phyloP scores from a whole-genome alignment of 2,329 filamentous ascomycete species.

The Alternaria conjuncta region DNA sequence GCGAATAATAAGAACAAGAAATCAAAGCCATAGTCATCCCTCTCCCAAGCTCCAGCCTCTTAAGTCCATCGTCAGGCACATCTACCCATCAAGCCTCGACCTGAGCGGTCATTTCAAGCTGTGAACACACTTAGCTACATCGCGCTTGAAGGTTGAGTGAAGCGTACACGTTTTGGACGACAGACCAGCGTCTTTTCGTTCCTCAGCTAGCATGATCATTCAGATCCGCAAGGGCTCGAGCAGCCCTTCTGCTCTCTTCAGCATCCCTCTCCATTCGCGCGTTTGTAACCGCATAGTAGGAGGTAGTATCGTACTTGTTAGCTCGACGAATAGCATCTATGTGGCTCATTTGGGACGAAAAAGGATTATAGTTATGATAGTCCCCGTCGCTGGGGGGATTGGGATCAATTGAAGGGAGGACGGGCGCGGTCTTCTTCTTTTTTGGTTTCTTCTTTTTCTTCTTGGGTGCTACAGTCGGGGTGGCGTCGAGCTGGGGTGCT shows the following conservation, averaged over 20 bases:
- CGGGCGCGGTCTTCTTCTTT: constrained; percentile 47
- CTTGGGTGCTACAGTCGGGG: constrained; percentile 4
- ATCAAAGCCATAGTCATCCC: background rate
- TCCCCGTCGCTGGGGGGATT: background rate
- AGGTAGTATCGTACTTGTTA: constrained; percentile 3
- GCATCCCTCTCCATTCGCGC: background rate
- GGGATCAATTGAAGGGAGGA: background rate
- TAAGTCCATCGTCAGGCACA: background rate
- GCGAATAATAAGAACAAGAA: background rate
- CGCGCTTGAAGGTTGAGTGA: background rate
- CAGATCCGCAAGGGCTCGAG: background rate
- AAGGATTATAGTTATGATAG: constrained; percentile 8
- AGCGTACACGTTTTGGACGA: background rate
- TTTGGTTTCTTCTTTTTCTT: constrained; percentile 35
- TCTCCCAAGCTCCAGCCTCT: background rate
- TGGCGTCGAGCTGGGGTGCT: background rate
- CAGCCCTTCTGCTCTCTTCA: background rate
- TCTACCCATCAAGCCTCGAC: background rate
- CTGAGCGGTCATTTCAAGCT: background rate
- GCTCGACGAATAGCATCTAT: constrained; percentile 16
- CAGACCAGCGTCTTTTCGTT: background rate
- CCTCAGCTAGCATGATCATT: background rate
- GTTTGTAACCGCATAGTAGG: constrained; percentile 12
- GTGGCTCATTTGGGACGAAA: constrained; percentile 13
- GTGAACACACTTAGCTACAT: background rate